Conservation (phyloP, 1,284 basidiomycete species). For the Puccinia polysora region DNA sequence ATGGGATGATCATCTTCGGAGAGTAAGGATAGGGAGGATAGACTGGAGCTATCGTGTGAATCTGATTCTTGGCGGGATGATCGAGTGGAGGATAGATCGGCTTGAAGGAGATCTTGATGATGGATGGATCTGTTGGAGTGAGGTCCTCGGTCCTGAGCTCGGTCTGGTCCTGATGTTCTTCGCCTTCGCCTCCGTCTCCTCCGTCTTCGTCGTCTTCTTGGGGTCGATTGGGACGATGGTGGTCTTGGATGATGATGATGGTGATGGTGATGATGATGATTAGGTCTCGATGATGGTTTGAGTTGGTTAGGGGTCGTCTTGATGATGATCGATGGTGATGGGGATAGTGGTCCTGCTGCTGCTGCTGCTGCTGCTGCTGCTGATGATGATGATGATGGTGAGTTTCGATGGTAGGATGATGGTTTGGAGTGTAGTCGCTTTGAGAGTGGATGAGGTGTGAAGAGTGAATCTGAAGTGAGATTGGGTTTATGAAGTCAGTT, state of each 20-base stretch:
- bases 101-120: no score
- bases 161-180: no score
- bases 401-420: neutral
- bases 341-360: no score
- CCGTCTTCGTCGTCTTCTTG: neutral
- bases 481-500: neutral
- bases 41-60: neutral
- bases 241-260: no score
- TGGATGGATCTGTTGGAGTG: no score
- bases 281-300: neutral
- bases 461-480: neutral
- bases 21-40: slow-evolving; percentile 6
- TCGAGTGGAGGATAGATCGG: no score
- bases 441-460: slow-evolving; percentile 2
- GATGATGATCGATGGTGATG: no score
- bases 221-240: no score
- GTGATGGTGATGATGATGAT: neutral
- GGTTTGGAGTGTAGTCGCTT: neutral
- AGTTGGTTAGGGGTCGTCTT: no score
- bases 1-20: neutral
- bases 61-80: neutral
- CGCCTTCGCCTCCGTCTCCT: neutral
- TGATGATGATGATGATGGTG: no score
- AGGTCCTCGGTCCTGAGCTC: no score
- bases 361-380: neutral